Evolutionary conservation across 83 land plant species (phyloP).

Genomic region (Thuja plicata): DNA sequence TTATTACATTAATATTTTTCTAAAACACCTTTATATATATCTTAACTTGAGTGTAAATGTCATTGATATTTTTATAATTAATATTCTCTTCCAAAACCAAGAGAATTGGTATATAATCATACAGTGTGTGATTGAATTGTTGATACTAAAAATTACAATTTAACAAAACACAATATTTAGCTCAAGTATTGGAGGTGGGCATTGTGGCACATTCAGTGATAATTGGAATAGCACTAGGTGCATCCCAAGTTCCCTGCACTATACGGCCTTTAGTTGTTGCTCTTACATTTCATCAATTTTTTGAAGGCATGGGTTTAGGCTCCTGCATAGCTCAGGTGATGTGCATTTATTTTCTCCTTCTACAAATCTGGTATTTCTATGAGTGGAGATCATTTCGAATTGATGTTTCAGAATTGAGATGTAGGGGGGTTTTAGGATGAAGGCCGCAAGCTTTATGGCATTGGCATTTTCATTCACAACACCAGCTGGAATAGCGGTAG

Average conservation of each 20-base stretch:
- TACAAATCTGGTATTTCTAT: neutral
- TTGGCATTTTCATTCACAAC: neutral
- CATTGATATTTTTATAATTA: too few species aligned
- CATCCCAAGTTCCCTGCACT: constrained; percentile 32
- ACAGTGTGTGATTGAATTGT: too few species aligned
- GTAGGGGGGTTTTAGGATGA: neutral
- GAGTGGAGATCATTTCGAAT: neutral
- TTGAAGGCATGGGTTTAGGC: constrained; percentile 50
- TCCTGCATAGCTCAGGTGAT: constrained; percentile 35
- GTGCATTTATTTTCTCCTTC: neutral
- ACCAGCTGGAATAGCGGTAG: neutral
- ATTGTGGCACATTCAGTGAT: too few species aligned
- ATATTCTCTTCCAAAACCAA: too few species aligned
- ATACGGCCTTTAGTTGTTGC: constrained; percentile 43
- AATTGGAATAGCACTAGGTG: too few species aligned
- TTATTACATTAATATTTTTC: too few species aligned
- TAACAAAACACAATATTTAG: constrained; percentile 11
- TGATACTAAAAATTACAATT: too few species aligned
- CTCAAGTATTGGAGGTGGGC: too few species aligned
- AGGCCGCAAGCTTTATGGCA: neutral
- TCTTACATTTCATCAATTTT: constrained; percentile 47
- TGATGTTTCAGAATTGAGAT: neutral
- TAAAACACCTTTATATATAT: too few species aligned
- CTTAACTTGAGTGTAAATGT: too few species aligned
- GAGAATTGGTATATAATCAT: too few species aligned